A percentile compares a stretch with the other conserved stretches of the same genome.
These are phyloP conservation scores for Triangularia verruculosa DNA, from an alignment of 2,329 filamentous ascomycete genomes.

Conservation along the genomic window DNA sequence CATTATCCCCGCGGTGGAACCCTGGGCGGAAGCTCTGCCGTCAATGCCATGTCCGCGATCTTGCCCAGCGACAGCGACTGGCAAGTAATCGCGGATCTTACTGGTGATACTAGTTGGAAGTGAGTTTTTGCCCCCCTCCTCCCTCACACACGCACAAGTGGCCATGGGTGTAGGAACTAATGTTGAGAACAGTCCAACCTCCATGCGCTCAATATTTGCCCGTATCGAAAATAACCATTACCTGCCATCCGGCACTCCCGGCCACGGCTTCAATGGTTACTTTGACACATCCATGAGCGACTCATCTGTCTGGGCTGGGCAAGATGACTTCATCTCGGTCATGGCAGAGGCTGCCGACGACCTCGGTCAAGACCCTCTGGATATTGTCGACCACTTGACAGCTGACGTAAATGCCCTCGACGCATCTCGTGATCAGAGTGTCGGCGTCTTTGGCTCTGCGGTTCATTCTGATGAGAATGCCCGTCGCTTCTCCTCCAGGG, in stretches of 20 bases:
- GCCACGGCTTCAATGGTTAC: constrained; percentile 44
- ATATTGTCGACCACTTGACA: constrained; percentile 19
- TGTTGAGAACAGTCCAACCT: constrained; percentile 25
- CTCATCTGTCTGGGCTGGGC: constrained; percentile 7
- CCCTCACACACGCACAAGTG: not conserved
- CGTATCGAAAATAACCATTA: constrained; percentile 44
- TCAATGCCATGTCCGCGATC: constrained; percentile 35
- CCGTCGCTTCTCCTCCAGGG: constrained; percentile 22
- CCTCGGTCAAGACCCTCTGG: constrained; percentile 17
- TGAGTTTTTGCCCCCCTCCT: constrained; percentile 10
- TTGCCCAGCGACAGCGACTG: constrained; percentile 37
- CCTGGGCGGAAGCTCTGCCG: constrained; percentile 36
- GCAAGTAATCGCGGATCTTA: constrained; percentile 24
- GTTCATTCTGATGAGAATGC: constrained; percentile 21
- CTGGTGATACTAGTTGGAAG: constrained; percentile 24
- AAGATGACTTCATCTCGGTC: constrained; percentile 13
- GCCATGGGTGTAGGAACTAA: not conserved
- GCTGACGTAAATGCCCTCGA: constrained; percentile 26
- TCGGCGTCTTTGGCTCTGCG: constrained; percentile 29
- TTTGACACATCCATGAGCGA: constrained; percentile 29
- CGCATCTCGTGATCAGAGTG: constrained; percentile 28
- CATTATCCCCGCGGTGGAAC: constrained; percentile 39
- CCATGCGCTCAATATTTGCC: constrained; percentile 43
- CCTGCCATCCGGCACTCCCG: constrained; percentile 35
- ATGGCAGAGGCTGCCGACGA: constrained; percentile 10